Base-by-base conservation (phyloP, 345 rosid species). In the Salix suchowensis region DNA sequence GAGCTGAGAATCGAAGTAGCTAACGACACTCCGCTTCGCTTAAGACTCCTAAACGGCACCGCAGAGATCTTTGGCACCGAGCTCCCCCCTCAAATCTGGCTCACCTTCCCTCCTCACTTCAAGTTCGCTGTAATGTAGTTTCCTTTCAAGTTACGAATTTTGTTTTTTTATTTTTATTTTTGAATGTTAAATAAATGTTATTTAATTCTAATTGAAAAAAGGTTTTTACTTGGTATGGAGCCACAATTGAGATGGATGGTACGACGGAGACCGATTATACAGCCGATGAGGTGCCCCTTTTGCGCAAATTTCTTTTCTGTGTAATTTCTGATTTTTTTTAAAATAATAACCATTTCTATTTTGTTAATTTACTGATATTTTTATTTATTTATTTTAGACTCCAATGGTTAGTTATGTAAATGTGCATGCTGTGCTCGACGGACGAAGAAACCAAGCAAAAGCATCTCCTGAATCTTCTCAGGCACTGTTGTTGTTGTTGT, bases 221-320 rank as follows among this genome's bases (percentile, higher is more conserved):
- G 98, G 98, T 91, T 64, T 96, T 93, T 76, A 93, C 98, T 21
- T 93, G 98, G 98, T 89, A 89, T 75, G 98, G 98, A 80, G 98
- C 99, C 8, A 91, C 94, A 18, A 83, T 96, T 72, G 99, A 96
- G 83, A 85, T 96, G 87, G 96, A 93, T 74, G 96, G 97, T 64
- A 52, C 79, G 28, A 88, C 96, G 4, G 98, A 96, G 83, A 91
- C 99, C 26, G 97, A 93, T 88, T 93, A 96, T 84, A 89, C 89
- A 3, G 97, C 97, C 3, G 96, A 96, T 74, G 98, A 96, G 98
- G 99, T 86, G 18, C 6, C 36, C 2, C 23, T 78, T 16, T 72
- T 70, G 73, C 1, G 67, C 65, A 82, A 37, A 4, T 9, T 66
- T 18, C 50, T 72, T 46, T 55, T 58, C 16, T 32, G 19, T 11